A percentile compares a stretch with the other conserved stretches of the same genome.
Conservation (phyloP, 192 early-diverging fungal species). For the Dispira parvispora region DNA sequence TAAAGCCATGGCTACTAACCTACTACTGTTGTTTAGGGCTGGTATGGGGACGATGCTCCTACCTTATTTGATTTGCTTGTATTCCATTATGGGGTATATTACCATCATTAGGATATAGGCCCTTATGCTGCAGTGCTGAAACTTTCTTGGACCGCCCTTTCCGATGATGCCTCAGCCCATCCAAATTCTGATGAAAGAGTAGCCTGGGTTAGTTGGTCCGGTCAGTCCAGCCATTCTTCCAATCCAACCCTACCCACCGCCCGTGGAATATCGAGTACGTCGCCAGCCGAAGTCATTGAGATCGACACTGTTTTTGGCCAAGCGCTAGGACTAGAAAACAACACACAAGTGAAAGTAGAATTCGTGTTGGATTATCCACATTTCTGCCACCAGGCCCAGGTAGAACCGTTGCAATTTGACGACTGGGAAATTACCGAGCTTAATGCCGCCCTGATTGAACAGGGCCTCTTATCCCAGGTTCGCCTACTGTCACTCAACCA, state of each 20-base stretch:
- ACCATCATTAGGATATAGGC: not conserved
- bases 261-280: not conserved
- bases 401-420: slow-evolving; percentile 35
- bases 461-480: slow-evolving; percentile 46
- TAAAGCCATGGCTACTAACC: too few relatives aligned
- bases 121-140: slow-evolving; percentile 12
- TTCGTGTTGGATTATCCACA: slow-evolving; percentile 31
- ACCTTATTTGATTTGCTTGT: not conserved
- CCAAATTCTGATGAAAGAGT: not conserved
- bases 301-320: slow-evolving; percentile 54
- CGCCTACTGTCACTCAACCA: slow-evolving; percentile 46
- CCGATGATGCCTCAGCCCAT: slow-evolving; percentile 10
- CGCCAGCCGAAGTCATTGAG: slow-evolving; percentile 30
- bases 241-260: slow-evolving; percentile 7
- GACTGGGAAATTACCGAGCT: slow-evolving; percentile 29
- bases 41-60: not conserved
- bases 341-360: slow-evolving; percentile 38
- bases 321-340: slow-evolving; percentile 41
- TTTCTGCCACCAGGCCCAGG: slow-evolving; percentile 39
- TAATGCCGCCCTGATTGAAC: slow-evolving; percentile 57
- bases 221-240: slow-evolving; percentile 15
- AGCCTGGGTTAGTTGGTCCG: slow-evolving; percentile 24
- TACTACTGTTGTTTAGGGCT: too few relatives aligned
- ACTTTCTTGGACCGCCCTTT: slow-evolving; percentile 13
- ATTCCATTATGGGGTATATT: slow-evolving; percentile 17